phyloP scores from a whole-genome alignment of 2,329 filamentous ascomycete species.

The Amylocarpus encephaloides region DNA sequence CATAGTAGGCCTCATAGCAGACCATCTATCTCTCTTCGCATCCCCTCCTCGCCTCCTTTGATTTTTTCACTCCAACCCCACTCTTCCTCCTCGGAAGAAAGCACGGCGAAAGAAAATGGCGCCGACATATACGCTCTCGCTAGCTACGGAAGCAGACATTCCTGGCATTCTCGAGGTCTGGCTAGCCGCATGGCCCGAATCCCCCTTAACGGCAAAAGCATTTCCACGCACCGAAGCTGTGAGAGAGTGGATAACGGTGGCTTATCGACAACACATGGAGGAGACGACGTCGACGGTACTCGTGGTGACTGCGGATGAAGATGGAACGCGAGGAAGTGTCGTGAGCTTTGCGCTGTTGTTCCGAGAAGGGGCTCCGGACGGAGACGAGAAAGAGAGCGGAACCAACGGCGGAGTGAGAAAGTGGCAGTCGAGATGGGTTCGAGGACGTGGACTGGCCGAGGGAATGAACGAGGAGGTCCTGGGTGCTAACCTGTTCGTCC shows the following conservation, averaged over 20 bases:
- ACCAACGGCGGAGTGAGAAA: background rate
- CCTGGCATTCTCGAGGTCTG: constrained; percentile 9
- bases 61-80: too few species aligned
- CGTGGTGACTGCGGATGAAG: constrained; percentile 4
- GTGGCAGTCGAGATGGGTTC: constrained; percentile 6
- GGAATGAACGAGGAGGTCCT: constrained; percentile 6
- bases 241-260: background rate
- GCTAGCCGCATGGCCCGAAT: background rate
- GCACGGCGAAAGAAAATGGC: too few species aligned
- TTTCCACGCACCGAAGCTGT: constrained; percentile 8
- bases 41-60: too few species aligned
- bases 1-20: too few species aligned
- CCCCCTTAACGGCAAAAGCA: background rate
- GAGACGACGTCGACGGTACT: background rate
- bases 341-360: background rate
- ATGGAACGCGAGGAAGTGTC: background rate
- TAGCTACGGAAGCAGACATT: constrained; percentile 5
- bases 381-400: background rate
- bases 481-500: constrained; percentile 3
- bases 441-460: background rate
- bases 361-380: background rate
- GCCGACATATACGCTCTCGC: constrained; percentile 1
- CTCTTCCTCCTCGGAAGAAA: too few species aligned
- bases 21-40: too few species aligned
- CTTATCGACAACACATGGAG: background rate